Evolutionary conservation across 345 rosid genomes (phyloP), one percentile per base, ranked within the genome.

Genomic region (Bretschneidera sinensis): DNA sequence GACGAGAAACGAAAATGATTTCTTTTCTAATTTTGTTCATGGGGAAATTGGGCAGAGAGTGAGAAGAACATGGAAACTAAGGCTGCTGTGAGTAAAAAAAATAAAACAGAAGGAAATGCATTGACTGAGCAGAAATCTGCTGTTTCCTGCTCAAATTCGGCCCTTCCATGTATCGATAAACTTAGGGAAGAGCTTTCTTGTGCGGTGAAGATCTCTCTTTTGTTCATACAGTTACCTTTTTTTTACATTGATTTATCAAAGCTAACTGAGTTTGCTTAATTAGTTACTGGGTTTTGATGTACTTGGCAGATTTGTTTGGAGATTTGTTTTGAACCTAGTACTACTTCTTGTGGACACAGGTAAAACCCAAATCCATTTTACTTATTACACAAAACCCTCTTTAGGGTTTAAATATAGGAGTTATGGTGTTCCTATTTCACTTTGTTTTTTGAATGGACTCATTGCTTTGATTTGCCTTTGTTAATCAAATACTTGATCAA

Each of bases 291-390:
- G 60, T 61, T 35, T n/a, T 59, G 22, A 51, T 47, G 45, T 39
- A 11, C 45, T 53, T 66, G 52, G 59, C 87, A 92, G 98, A 85
- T 92, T 52, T 89, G 98, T 73, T 72, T 92, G 64, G 98, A 92
- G 74, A 86, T 92, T 54, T 92, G 98, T 75, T 92, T 56, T 74
- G 98, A 92, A 70, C 98, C 98, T 0, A 89, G 96, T 48, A 89
- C 97, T 60, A 92, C 98, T 58, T 58, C 97, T 69, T 89, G 97
- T 72, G 97, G 98, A 48, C 98, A 92, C 81, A 92, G 97, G 96
- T 89, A 66, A 55, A 33, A 1, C 31, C n/a, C 25, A 24, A 48
- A 43, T 24, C 35, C 45, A 57, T 16, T n/a, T 17, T 53, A 21
- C 35, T n/a, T n/a, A n/a, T 21, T 2, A 11, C n/a, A n/a, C n/a